Conservation (phyloP, 805 yeast genomes). For the Metschnikowia chrysomelidarum region DNA sequence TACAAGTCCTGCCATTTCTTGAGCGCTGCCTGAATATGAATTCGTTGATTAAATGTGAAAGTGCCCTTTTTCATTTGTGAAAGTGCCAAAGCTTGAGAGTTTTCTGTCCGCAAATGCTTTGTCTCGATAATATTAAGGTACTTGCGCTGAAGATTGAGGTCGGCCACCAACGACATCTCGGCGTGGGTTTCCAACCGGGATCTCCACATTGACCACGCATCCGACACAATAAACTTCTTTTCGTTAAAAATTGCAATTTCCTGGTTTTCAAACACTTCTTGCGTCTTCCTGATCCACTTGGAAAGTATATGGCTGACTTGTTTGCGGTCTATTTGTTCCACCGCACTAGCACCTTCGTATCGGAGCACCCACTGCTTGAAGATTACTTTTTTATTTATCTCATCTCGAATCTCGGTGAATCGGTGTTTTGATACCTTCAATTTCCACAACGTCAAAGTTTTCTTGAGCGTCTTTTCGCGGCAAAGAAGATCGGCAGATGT, state of each 20-base stretch:
- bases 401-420: not conserved
- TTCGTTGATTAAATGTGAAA: not conserved
- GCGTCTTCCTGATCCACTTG: not conserved
- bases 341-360: not conserved
- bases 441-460: slow-evolving; percentile 17
- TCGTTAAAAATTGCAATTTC: not conserved
- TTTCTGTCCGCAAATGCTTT: too few relatives aligned
- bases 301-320: not conserved
- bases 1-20: slow-evolving; percentile 26
- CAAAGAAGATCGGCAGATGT: slow-evolving; percentile 2
- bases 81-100: too few relatives aligned
- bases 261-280: not conserved
- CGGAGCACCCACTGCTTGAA: slow-evolving; percentile 9
- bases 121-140: slow-evolving; percentile 14
- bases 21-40: slow-evolving; percentile 4
- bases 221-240: not conserved
- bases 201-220: slow-evolving; percentile 2
- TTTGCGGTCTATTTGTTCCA: not conserved
- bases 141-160: slow-evolving; percentile 22
- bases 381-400: slow-evolving; percentile 2
- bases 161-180: slow-evolving; percentile 18
- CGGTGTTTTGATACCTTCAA: slow-evolving; percentile 3
- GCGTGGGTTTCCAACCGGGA: not conserved
- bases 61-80: not conserved
- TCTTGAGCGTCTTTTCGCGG: slow-evolving; percentile 1